Base-by-base conservation (phyloP, 2,329 filamentous ascomycete species). In the Rhynchosporium agropyri region DNA sequence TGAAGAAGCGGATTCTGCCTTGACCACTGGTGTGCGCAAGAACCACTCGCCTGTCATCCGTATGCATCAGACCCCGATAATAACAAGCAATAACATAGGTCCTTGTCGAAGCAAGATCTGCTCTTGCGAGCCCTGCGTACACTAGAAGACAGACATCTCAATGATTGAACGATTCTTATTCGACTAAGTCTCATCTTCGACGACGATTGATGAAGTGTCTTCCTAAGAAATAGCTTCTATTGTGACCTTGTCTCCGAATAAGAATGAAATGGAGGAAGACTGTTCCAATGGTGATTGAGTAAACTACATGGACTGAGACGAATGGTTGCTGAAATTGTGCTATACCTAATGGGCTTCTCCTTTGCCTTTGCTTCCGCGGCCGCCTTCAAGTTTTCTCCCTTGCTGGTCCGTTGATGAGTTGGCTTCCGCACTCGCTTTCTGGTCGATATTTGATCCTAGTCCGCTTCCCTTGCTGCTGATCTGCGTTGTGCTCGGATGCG, bases 211-310 rank as follows among this genome's bases (percentile, higher is more conserved):
- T 43, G 42, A 43, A 43, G 42, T 43, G 42, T 12, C 42, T 43
- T 43, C 42, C 42, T 43, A n/a, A 43, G 42, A 43, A 43, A 43
- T 43, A 43, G 42, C 42, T 43, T 43, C 42, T 43, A 43, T 43
- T 43, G 42, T 12, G 42, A 43, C 42, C 15, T 43, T 43, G 42
- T 43, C 42, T 43, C 42, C 42, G 42, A 43, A 43, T n/a, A 43
- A 43, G 42, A 12, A 43, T 43, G 42, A 43, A n/a, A 43, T 43
- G 9, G 33, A 36, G 33, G 33, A 36, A 36, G 33, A 36, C 33
- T 36, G 33, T 36, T 36, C 33, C 9, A 36, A 36, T 9, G 5
- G 9, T 36, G 9, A 36, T 36, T 36, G 2, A 36, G 33, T 36
- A 36, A 36, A 36, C 33, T 36, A 36, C 33, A 36, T 36, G 33